Evolutionary conservation across 306 rosid genomes (phyloP).

Genomic region (Gastrolobium villosum): DNA sequence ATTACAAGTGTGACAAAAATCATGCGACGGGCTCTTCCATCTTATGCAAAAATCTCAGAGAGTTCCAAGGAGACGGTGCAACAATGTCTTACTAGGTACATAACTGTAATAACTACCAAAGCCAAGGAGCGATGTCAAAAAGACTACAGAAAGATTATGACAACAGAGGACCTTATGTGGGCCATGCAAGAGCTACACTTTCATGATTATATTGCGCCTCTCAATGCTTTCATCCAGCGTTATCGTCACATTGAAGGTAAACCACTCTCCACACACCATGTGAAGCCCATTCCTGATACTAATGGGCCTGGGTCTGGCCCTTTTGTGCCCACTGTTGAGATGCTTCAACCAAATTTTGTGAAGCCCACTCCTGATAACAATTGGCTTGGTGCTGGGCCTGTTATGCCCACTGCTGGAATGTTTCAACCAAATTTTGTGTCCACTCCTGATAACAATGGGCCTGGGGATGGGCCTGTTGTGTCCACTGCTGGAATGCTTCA

Average conservation of each 20-base stretch:
- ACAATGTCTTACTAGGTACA: conserved; percentile 19
- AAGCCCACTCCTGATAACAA: neutral
- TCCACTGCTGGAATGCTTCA: neutral
- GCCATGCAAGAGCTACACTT: neutral
- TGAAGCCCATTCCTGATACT: neutral
- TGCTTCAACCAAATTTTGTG: neutral
- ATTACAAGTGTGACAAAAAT: conserved; percentile 8
- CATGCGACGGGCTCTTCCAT: conserved; percentile 4
- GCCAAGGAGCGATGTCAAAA: neutral
- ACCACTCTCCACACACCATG: too few species aligned
- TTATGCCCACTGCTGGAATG: neutral
- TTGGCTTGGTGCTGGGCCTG: neutral
- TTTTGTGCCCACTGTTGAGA: neutral
- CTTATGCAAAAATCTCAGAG: neutral
- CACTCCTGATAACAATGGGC: neutral
- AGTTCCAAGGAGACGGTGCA: neutral
- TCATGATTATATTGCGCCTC: neutral
- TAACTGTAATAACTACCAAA: neutral
- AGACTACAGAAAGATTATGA: conserved; percentile 4
- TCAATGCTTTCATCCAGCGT: neutral
- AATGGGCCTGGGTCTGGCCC: neutral
- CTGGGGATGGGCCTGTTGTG: neutral
- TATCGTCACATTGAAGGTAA: neutral
- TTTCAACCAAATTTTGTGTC: neutral
- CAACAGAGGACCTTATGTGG: conserved; percentile 34